Base-by-base conservation (phyloP, 805 yeast genomes). In the Ogataea corticis region DNA sequence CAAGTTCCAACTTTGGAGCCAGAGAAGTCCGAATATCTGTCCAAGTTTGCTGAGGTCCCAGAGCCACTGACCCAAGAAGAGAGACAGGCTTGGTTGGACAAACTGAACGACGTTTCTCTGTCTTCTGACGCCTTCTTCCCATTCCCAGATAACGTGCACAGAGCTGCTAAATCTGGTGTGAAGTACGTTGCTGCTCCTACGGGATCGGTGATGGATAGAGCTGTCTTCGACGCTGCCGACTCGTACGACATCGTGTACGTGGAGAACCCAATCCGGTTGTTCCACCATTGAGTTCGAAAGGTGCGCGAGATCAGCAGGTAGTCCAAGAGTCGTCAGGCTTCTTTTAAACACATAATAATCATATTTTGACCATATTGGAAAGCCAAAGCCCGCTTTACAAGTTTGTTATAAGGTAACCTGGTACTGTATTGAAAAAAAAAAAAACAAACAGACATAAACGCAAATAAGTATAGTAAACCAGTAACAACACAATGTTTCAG, bases 51-150 rank as follows among this genome's bases (percentile, higher is more conserved):
- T 46, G 83, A 70, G 54, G 59, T 91, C 29, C 99, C 99, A 57
- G 76, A 71, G 57, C 96, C 96, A 43, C 76, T 94, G 58, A 83
- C 96, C 41, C 71, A 69, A 21, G 82, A 76, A 53, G 99, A 94
- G 76, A 88, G 92, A 71, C 72, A 74, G 54, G 96, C 87, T 60
- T 94, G 98, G 98, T 71, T 85, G 55, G 59, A 72, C 51, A 81
- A 90, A 73, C 78, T 90, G 68, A 80, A 74, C 48, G 83, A 87
- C 59, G 99, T 94, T 46, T 90, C 98, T 11, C 76, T 91, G 58
- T 85, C 97, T 14, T 90, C 97, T 3, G 99, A 94, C 67, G 99
- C 99, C 23, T 94, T 94, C 82, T 94, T 94, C 96, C 99, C 99
- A 72, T 94, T 94, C 94, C 94, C 98, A 56, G 99, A 94, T 71